phyloP scores from a whole-genome alignment of 106 monocot species.

The Allium cepa region DNA sequence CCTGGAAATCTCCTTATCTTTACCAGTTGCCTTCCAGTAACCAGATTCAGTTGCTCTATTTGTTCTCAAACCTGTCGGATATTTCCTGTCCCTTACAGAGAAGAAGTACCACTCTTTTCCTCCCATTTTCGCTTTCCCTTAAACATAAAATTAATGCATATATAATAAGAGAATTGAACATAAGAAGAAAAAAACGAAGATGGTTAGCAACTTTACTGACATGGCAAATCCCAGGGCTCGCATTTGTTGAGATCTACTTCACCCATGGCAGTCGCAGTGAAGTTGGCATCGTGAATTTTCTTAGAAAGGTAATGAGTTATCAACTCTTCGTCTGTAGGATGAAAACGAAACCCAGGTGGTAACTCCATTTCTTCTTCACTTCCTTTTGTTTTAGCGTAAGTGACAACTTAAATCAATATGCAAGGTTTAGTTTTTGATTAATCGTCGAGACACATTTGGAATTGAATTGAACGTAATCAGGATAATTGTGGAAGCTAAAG shows the following conservation, averaged over 20 bases:
- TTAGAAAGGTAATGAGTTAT: constrained; percentile 40
- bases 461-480: neutral
- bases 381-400: neutral
- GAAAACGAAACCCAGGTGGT: constrained; percentile 48
- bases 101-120: constrained; percentile 88
- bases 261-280: constrained; percentile 26
- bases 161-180: neutral
- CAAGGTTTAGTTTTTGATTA: neutral
- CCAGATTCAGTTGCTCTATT: constrained; percentile 67
- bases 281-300: constrained; percentile 25
- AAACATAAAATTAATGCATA: neutral
- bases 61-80: constrained; percentile 71
- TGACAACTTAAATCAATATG: neutral
- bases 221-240: constrained; percentile 53
- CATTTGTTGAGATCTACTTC: constrained; percentile 49
- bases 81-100: constrained; percentile 63
- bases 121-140: constrained; percentile 68
- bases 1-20: constrained; percentile 58
- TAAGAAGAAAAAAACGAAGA: neutral
- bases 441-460: neutral
- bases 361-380: constrained; percentile 14
- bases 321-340: constrained; percentile 49
- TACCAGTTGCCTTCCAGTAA: constrained; percentile 91
- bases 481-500: neutral
- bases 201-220: constrained; percentile 4